Evolutionary conservation across 768 basidiomycete species (phyloP), one percentile per base, ranked within the genome.

Genomic region (Postia placenta): DNA sequence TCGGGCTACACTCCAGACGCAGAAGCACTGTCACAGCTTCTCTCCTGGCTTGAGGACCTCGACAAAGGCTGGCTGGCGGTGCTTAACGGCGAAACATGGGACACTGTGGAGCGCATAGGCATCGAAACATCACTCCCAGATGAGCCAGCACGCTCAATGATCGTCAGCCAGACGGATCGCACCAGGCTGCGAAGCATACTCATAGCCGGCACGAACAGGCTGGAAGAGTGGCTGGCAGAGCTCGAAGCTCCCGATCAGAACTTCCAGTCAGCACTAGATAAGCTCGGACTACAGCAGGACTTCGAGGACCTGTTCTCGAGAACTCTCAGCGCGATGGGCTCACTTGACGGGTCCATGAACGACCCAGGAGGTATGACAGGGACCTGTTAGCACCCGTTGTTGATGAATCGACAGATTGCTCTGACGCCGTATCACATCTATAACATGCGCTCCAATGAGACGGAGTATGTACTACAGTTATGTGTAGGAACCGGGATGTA

Each of bases 51-150:
- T 22, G 78, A 81, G 59, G 81, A 87, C 57, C 73, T 91, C 30
- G 88, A 91, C 64, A 74, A 79, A 44, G 85, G 80, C 0, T 91
- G 88, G 88, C 55, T 80, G 12, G 73, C 78, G 15, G 83, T 85
- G 1, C 70, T 91, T 24, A 74, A 74, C 33, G 67, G 69, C 4
- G 81, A 86, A 56, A 70, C 75, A 1, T 91, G 88, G 88, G 79
- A 88, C 55, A 71, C 83, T 1, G 65, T 61, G 3, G 56, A 61
- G 4, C 69, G 70, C 4, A 55, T 61, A 4, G 78, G 68, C 17
- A 56, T 66, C n/a, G 68, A 78, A 47, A 60, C 76, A 26, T 52
- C 52, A 0, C 35, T 9, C 11, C 12, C 30, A 62, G 60, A 42
- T 22, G 60, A 39, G 22, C 35, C 26, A 39, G 57, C 69, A 15